These are phyloP conservation scores for Penicillium soppii DNA, from an alignment of 495 filamentous ascomycete species.

Conservation along the genomic window DNA sequence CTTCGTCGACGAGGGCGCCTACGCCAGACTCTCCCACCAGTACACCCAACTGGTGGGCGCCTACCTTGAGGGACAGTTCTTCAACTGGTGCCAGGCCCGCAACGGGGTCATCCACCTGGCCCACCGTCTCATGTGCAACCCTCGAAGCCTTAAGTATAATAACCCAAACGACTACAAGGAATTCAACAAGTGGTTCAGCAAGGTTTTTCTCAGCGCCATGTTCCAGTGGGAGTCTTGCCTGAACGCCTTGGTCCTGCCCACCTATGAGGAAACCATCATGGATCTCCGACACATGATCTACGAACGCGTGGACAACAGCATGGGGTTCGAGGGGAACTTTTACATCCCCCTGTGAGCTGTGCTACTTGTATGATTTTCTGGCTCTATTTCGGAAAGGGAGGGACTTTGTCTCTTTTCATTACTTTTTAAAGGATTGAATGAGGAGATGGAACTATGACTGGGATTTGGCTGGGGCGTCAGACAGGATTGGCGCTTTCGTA, in stretches of 20 bases:
- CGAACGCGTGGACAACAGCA: conserved; percentile 22
- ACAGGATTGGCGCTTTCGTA: not conserved
- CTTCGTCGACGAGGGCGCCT: conserved; percentile 12
- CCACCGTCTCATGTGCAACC: conserved; percentile 2
- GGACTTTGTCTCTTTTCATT: no score
- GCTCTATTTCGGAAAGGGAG: no score
- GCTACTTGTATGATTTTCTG: not conserved
- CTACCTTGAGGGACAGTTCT: conserved; percentile 11
- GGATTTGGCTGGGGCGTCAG: not conserved
- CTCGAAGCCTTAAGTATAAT: not conserved
- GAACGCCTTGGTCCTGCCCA: conserved; percentile 14
- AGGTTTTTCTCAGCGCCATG: conserved; percentile 21
- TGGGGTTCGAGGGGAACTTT: not conserved
- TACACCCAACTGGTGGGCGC: conserved; percentile 6
- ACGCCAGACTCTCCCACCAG: conserved; percentile 4
- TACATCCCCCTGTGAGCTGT: not conserved
- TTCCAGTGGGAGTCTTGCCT: conserved; percentile 23
- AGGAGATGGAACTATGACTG: no score
- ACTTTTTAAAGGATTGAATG: no score
- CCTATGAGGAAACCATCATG: conserved; percentile 25
- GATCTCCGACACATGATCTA: conserved; percentile 22
- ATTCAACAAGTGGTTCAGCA: conserved; percentile 25
- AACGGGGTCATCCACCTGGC: not conserved
- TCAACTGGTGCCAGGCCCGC: conserved; percentile 1
- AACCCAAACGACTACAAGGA: conserved; percentile 9